Percentiles rank a stretch among this genome's conserved stretches.
Evolutionary conservation across 1,284 basidiomycete genomes (phyloP).

Genomic region (Irpex lacteus): DNA sequence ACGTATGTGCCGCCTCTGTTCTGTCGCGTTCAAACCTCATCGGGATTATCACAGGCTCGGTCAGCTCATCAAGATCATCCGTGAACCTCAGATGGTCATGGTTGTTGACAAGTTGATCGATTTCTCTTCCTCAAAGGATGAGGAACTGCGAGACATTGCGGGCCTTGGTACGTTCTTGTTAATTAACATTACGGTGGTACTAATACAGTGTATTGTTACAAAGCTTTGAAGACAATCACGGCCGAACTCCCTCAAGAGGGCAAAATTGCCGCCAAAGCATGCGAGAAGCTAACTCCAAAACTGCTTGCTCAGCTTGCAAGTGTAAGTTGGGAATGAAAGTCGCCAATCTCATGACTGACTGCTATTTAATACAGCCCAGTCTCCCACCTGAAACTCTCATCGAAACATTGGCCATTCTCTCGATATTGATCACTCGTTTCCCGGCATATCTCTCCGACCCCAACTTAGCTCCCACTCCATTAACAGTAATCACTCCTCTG

Average conservation of each 20-base stretch:
- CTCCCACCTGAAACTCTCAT: slow-evolving; percentile 84
- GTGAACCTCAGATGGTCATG: slow-evolving; percentile 77
- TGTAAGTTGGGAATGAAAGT: slow-evolving; percentile 41
- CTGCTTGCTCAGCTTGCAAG: slow-evolving; percentile 75
- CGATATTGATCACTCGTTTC: slow-evolving; percentile 89
- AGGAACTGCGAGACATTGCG: slow-evolving; percentile 91
- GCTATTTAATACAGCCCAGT: slow-evolving; percentile 40
- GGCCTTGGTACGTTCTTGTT: slow-evolving; percentile 67
- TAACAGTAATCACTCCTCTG: slow-evolving; percentile 74
- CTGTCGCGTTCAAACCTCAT: neutral
- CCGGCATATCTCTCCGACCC: slow-evolving; percentile 66
- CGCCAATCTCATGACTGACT: neutral
- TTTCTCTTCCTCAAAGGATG: slow-evolving; percentile 81
- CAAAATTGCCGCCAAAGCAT: slow-evolving; percentile 76
- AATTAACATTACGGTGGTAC: neutral
- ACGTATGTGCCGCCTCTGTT: slow-evolving; percentile 52
- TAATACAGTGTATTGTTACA: slow-evolving; percentile 9
- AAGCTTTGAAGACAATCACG: slow-evolving; percentile 93
- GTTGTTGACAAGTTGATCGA: slow-evolving; percentile 88
- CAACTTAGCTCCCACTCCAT: slow-evolving; percentile 52
- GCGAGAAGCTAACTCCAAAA: slow-evolving; percentile 84
- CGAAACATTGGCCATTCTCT: slow-evolving; percentile 88
- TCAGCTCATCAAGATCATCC: slow-evolving; percentile 83
- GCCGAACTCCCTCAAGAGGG: slow-evolving; percentile 83
- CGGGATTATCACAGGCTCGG: slow-evolving; percentile 58